Conservation (phyloP, 352 stramenopile genomes). For the Globisporangium lucens region DNA sequence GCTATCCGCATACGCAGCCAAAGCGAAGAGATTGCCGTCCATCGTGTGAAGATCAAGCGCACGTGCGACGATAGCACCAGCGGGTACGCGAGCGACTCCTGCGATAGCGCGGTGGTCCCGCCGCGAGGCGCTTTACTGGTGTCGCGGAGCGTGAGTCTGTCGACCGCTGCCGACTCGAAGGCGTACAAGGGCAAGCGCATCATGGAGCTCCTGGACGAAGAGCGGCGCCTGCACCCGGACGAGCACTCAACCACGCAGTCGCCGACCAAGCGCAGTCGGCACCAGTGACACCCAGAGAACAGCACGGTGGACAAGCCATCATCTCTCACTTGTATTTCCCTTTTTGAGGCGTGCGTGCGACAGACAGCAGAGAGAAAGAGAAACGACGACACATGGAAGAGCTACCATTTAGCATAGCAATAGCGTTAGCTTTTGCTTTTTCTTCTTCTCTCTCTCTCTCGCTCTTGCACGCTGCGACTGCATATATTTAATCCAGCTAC, state of each 20-base stretch:
- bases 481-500: slow-evolving; percentile 7
- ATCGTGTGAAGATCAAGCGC: slow-evolving; percentile 23
- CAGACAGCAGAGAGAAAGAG: neutral
- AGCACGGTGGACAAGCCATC: neutral
- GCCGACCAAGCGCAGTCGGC: slow-evolving; percentile 53
- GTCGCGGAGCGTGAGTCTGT: slow-evolving; percentile 39
- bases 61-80: slow-evolving; percentile 15
- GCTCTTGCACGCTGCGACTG: neutral
- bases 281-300: slow-evolving; percentile 16
- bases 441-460: neutral
- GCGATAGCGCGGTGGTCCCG: slow-evolving; percentile 8
- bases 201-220: slow-evolving; percentile 73
- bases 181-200: slow-evolving; percentile 73
- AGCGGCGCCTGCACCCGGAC: slow-evolving; percentile 56
- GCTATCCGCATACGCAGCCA: slow-evolving; percentile 28
- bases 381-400: neutral
- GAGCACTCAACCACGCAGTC: slow-evolving; percentile 37
- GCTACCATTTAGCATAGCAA: neutral
- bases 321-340: neutral
- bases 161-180: slow-evolving; percentile 24
- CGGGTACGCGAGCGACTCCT: slow-evolving; percentile 35
- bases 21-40: slow-evolving; percentile 32
- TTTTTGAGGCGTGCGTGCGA: slow-evolving; percentile 3
- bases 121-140: slow-evolving; percentile 20
- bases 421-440: neutral